Percentiles rank a stretch among this genome's conserved stretches.
Evolutionary conservation across 2,329 filamentous ascomycete genomes (phyloP).

Genomic region (Beauveria caledonica): DNA sequence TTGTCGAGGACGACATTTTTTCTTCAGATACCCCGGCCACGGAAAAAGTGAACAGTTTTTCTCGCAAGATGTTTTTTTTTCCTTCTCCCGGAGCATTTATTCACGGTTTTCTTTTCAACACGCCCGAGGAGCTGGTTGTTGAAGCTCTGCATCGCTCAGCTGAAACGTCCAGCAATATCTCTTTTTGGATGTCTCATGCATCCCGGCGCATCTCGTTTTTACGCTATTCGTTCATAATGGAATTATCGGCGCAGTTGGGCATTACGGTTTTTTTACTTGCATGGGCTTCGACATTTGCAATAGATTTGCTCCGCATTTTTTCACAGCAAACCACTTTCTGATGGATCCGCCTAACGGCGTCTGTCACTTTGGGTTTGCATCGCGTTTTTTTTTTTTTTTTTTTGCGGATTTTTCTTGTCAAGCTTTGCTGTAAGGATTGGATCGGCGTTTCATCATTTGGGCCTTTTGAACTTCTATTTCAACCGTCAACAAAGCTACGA

Average conservation of each 20-base stretch:
- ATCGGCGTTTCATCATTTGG: not conserved
- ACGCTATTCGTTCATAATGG: conserved; percentile 28
- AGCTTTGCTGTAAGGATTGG: not conserved
- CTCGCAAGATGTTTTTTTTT: conserved; percentile 16
- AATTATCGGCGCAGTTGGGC: conserved; percentile 22
- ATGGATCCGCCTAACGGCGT: not conserved
- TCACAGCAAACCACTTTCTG: not conserved
- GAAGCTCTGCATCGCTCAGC: not conserved
- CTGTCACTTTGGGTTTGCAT: not conserved
- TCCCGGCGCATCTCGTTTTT: conserved; percentile 1
- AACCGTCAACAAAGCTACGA: not conserved
- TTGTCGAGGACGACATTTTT: conserved; percentile 23
- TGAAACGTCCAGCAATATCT: not conserved
- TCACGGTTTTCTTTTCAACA: conserved; percentile 3
- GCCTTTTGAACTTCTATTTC: not conserved
- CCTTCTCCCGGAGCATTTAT: conserved; percentile 18
- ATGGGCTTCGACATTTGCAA: conserved; percentile 13
- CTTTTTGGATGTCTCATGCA: not conserved
- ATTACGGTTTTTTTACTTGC: conserved; percentile 15
- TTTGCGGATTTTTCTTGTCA: not conserved
- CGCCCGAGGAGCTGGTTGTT: not conserved
- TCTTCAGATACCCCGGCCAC: conserved; percentile 32
- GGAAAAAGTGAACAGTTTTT: conserved; percentile 23
- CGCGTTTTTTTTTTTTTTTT: not conserved
- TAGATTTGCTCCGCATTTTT: conserved; percentile 9